Conservation (phyloP, 2,329 filamentous ascomycete species). For the Trichoderma oligosporum region DNA sequence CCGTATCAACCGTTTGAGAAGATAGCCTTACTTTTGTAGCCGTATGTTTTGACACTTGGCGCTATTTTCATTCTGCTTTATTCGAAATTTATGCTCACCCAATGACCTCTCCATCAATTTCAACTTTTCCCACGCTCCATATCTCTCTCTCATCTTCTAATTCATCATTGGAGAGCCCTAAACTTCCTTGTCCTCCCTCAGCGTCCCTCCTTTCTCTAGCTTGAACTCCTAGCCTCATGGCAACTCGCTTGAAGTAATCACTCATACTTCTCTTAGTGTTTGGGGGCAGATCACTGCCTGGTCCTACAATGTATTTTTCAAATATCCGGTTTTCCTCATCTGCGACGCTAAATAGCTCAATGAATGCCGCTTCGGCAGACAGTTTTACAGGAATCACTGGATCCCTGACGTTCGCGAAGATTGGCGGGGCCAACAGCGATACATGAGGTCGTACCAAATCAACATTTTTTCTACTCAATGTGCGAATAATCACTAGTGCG, state of each 20-base stretch:
- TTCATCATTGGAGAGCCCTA: conserved; percentile 87
- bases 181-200: conserved; percentile 79
- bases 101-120: conserved; percentile 63
- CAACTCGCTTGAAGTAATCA: conserved; percentile 96
- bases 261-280: conserved; percentile 84
- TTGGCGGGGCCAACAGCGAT: conserved; percentile 69
- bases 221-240: conserved; percentile 76
- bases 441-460: conserved; percentile 81
- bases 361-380: conserved; percentile 88
- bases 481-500: conserved; percentile 81
- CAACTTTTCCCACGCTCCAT: conserved; percentile 90
- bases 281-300: conserved; percentile 61
- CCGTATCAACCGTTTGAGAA: no score
- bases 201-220: conserved; percentile 86
- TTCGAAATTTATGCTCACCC: neutral
- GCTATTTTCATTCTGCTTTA: neutral
- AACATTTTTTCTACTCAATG: conserved; percentile 72
- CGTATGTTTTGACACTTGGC: neutral
- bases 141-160: conserved; percentile 91
- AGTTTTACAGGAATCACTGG: conserved; percentile 92
- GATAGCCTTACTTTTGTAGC: neutral
- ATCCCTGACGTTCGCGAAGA: conserved; percentile 89
- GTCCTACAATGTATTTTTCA: conserved; percentile 78
- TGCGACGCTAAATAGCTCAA: conserved; percentile 84
- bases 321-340: conserved; percentile 83